These are phyloP conservation scores for Lonicera japonica DNA, from an alignment of 129 eudicot genomes.

Conservation along the genomic window DNA sequence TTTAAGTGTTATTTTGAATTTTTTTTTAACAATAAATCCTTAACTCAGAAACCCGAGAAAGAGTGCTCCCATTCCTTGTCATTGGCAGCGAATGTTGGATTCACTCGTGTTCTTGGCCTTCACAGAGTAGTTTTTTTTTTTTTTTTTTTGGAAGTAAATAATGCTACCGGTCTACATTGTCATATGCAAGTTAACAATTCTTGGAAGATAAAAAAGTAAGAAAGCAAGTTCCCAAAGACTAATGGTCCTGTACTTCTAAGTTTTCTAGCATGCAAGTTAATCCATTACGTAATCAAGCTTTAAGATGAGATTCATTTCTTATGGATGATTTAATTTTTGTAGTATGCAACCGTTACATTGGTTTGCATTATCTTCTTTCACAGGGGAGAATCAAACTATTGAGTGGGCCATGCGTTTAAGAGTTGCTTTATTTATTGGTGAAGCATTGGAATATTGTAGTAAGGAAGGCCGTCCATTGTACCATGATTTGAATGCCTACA, in stretches of 20 bases:
- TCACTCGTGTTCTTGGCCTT: neutral
- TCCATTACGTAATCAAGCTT: neutral
- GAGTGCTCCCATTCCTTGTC: neutral
- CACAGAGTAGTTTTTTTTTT: too few relatives aligned
- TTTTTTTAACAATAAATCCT: too few relatives aligned
- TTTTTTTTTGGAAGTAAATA: too few relatives aligned
- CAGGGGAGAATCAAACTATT: slow-evolving; percentile 98
- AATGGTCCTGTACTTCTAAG: too few relatives aligned
- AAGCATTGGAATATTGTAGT: slow-evolving; percentile 78
- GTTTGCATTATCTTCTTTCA: slow-evolving; percentile 6
- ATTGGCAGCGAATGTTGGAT: neutral
- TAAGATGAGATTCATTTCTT: neutral
- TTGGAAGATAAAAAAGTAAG: too few relatives aligned
- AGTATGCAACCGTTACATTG: neutral
- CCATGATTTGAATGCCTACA: slow-evolving; percentile 91
- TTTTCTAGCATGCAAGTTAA: too few relatives aligned
- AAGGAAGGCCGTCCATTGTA: slow-evolving; percentile 78
- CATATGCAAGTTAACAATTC: too few relatives aligned
- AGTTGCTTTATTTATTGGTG: slow-evolving; percentile 83
- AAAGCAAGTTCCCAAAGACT: too few relatives aligned
- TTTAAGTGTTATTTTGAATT: neutral
- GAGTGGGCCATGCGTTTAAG: slow-evolving; percentile 96
- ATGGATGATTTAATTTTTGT: neutral
- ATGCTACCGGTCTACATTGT: too few relatives aligned
- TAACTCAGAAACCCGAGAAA: too few relatives aligned